Base-by-base conservation (phyloP, 176 grass and related monocot species). In the Oryza longistaminata region DNA sequence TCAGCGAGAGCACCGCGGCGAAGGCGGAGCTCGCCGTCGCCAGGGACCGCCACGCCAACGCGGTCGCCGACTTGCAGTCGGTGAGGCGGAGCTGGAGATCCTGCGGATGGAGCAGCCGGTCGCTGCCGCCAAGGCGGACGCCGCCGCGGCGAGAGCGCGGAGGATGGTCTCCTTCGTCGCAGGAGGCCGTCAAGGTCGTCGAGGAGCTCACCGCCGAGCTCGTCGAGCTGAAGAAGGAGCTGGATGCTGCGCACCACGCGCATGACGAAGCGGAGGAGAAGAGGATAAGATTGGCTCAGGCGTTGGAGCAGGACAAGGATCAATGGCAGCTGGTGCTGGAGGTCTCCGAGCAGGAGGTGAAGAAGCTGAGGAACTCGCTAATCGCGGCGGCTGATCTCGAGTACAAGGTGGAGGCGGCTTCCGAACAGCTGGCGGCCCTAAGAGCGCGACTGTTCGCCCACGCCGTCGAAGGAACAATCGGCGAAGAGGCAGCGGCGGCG, bases 191-290 rank as follows among this genome's bases (percentile, higher is more conserved):
- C 24, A 92, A 76, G 45, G 82, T 68, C 40, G 66, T 88, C 3
- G 64, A 90, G 66, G 86, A 74, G 58, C 82, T 93, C 4, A 78
- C 78, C 24, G 77, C 73, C 31, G 96, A 94, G 73, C 75, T 96
- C 68, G n/a, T 31, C 0, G 84, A 61, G 13, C 42, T 86, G 24
- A 89, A 79, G 13, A 62, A 35, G 15, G 85, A 89, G 43, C 62
- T 99, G 15, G 89, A 88, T 2, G 75, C 86, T 22, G 70, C 93
- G 5, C 88, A 85, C 89, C 79, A 53, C 17, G 74, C 74, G 3
- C 93, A 94, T 37, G 75, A 82, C 3, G 78, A 85, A 21, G 86
- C 86, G 55, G 93, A 96, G 85, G 91, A 89, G 87, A 82, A 78
- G 66, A 79, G 91, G n/a, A 68, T 86, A 37, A 37, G 9, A 42